phyloP scores from a whole-genome alignment of 2,329 filamentous ascomycete species.

The Talaromyces sp. region DNA sequence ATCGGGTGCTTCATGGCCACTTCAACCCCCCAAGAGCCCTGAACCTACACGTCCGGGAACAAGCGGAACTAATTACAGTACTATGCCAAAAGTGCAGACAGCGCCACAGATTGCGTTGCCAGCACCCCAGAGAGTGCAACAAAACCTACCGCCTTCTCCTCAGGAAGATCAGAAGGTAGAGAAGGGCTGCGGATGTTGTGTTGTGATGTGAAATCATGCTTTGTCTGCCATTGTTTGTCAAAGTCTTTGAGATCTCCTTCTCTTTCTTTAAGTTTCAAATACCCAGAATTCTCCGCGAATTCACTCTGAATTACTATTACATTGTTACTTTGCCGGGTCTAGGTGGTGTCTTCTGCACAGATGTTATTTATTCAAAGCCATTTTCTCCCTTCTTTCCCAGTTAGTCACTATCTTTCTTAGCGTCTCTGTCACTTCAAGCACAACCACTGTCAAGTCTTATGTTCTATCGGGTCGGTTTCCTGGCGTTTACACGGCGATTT shows the following conservation, averaged over 20 bases:
- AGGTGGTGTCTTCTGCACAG: constrained; percentile 8
- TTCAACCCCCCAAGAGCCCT: constrained; percentile 32
- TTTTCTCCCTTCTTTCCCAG: constrained; percentile 15
- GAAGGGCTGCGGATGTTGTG: constrained; percentile 65
- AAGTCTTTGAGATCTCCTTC: neutral
- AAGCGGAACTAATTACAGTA: constrained; percentile 48
- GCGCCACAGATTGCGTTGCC: constrained; percentile 33
- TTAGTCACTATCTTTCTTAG: neutral
- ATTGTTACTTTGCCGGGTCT: neutral
- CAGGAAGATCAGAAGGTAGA: constrained; percentile 56
- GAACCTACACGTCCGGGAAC: constrained; percentile 38
- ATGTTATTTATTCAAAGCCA: neutral
- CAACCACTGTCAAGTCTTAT: neutral
- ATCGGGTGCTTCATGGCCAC: constrained; percentile 23
- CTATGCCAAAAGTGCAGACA: constrained; percentile 47
- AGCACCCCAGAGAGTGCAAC: constrained; percentile 39
- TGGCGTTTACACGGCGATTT: constrained; percentile 6
- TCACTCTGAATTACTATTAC: constrained; percentile 8
- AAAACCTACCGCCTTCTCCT: constrained; percentile 47
- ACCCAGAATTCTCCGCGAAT: constrained; percentile 11
- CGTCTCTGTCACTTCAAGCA: neutral
- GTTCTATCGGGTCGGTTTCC: neutral
- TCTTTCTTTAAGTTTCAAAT: constrained; percentile 13
- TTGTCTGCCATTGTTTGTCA: constrained; percentile 18
- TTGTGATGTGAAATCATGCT: constrained; percentile 61